Conservation (phyloP, 768 basidiomycete genomes). For the Trametes cingulata region DNA sequence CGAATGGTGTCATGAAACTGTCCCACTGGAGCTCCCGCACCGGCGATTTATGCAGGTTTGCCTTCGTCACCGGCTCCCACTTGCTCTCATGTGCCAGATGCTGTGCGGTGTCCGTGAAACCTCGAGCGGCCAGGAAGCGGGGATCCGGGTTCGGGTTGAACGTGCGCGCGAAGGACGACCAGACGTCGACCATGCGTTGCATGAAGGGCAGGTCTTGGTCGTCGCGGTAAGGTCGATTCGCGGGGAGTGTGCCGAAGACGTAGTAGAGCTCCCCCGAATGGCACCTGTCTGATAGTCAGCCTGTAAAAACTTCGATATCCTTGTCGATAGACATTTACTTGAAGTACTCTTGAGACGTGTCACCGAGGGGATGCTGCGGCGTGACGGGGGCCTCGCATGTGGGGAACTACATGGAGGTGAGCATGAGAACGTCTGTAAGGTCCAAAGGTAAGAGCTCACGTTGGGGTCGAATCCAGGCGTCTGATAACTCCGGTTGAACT, state of each 20-base stretch:
- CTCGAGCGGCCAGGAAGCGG: conserved; percentile 43
- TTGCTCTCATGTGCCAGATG: conserved; percentile 32
- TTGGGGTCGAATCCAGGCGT: conserved; percentile 45
- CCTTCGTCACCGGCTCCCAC: conserved; percentile 39
- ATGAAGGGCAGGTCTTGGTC: conserved; percentile 45
- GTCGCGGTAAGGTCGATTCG: conserved; percentile 45
- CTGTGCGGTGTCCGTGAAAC: conserved; percentile 39
- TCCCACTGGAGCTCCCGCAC: conserved; percentile 39
- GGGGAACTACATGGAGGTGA: conserved; percentile 26
- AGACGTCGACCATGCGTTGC: conserved; percentile 45
- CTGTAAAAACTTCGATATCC: background rate
- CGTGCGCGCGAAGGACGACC: conserved; percentile 49
- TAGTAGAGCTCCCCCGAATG: conserved; percentile 37
- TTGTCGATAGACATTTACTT: conserved; percentile 29
- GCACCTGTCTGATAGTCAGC: conserved; percentile 21
- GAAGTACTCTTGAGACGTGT: conserved; percentile 49
- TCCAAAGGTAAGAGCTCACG: background rate
- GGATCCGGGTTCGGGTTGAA: conserved; percentile 48
- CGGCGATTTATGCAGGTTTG: conserved; percentile 26
- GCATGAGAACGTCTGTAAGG: no score
- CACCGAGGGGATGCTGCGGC: conserved; percentile 44
- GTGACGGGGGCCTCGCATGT: conserved; percentile 47
- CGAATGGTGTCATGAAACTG: conserved; percentile 34
- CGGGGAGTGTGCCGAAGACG: conserved; percentile 39
- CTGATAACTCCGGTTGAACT: conserved; percentile 48